Conservation (phyloP, 805 yeast genomes). For the Komagataella populi region DNA sequence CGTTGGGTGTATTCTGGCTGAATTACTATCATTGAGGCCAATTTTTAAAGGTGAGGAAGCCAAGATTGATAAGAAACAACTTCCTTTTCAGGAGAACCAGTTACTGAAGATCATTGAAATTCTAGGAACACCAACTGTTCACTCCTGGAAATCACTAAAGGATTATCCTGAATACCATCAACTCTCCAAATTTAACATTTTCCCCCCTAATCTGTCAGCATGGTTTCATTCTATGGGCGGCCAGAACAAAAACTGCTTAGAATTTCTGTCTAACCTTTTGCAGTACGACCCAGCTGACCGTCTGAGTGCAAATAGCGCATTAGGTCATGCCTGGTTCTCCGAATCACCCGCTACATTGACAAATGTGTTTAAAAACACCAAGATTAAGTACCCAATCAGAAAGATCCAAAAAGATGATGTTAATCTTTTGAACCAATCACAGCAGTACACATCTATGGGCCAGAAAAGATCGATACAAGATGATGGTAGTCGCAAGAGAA, state of each 20-base stretch:
- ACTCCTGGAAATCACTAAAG: slow-evolving; percentile 68
- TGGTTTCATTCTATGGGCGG: slow-evolving; percentile 88
- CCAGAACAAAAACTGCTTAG: slow-evolving; percentile 51
- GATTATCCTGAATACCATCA: slow-evolving; percentile 77
- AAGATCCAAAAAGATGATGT: slow-evolving; percentile 80
- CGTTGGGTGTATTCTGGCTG: slow-evolving; percentile 90
- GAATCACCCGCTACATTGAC: slow-evolving; percentile 55
- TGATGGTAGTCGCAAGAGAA: neutral
- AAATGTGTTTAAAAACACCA: slow-evolving; percentile 71
- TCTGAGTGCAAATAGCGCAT: slow-evolving; percentile 64
- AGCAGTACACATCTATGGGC: neutral
- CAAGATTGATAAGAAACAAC: slow-evolving; percentile 85
- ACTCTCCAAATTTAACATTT: slow-evolving; percentile 42
- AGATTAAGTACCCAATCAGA: slow-evolving; percentile 69
- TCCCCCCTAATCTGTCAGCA: slow-evolving; percentile 56
- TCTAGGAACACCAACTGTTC: slow-evolving; percentile 74
- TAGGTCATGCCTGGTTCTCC: slow-evolving; percentile 67
- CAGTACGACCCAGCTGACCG: slow-evolving; percentile 77
- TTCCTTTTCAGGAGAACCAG: slow-evolving; percentile 91
- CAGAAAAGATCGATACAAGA: neutral
- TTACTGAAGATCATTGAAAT: slow-evolving; percentile 82
- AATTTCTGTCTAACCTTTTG: slow-evolving; percentile 47
- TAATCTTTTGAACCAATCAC: slow-evolving; percentile 33
- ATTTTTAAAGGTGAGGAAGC: slow-evolving; percentile 97
- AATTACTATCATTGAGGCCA: slow-evolving; percentile 76